A percentile compares a stretch with the other conserved stretches of the same genome.
Conservation (phyloP, 768 basidiomycete species). For the Paxillus rubicundulus region DNA sequence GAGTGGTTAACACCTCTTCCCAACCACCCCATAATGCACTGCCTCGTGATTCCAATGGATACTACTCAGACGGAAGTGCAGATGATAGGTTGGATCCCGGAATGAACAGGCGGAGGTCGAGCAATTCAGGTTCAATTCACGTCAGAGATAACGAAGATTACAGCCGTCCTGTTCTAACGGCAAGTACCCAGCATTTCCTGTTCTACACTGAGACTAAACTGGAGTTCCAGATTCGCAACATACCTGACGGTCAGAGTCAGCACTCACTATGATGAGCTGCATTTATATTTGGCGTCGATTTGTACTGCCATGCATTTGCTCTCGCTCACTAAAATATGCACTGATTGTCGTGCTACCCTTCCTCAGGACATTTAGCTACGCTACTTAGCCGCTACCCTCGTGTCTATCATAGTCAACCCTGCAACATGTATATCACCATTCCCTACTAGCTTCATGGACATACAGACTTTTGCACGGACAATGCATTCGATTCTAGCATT, state of each 20-base stretch:
- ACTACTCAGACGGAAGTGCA: slow-evolving; percentile 24
- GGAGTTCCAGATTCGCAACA: slow-evolving; percentile 50
- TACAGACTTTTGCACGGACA: slow-evolving; percentile 12
- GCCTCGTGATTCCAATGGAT: slow-evolving; percentile 1
- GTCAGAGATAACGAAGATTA: slow-evolving; percentile 55
- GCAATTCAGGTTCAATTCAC: slow-evolving; percentile 16
- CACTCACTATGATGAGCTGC: slow-evolving; percentile 20
- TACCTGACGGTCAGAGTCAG: slow-evolving; percentile 44
- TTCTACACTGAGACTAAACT: slow-evolving; percentile 8
- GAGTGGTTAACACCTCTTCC: slow-evolving; percentile 3
- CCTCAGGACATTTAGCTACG: slow-evolving; percentile 5
- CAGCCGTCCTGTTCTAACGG: slow-evolving; percentile 54
- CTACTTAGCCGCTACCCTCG: slow-evolving; percentile 14
- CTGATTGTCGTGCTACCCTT: background rate
- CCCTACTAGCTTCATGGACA: slow-evolving; percentile 9
- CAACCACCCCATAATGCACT: slow-evolving; percentile 1
- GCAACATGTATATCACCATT: slow-evolving; percentile 17
- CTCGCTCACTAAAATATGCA: background rate
- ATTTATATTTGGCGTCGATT: slow-evolving; percentile 1
- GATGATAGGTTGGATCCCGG: slow-evolving; percentile 24
- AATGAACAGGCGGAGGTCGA: slow-evolving; percentile 19
- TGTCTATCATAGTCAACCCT: slow-evolving; percentile 10
- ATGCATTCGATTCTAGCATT: slow-evolving; percentile 4
- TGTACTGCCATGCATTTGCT: slow-evolving; percentile 8
- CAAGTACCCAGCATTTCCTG: slow-evolving; percentile 26